Percentiles rank a stretch among this genome's conserved stretches.
phyloP scores from a whole-genome alignment of 2,329 filamentous ascomycete genomes.

The Hymenoscyphus repandus region DNA sequence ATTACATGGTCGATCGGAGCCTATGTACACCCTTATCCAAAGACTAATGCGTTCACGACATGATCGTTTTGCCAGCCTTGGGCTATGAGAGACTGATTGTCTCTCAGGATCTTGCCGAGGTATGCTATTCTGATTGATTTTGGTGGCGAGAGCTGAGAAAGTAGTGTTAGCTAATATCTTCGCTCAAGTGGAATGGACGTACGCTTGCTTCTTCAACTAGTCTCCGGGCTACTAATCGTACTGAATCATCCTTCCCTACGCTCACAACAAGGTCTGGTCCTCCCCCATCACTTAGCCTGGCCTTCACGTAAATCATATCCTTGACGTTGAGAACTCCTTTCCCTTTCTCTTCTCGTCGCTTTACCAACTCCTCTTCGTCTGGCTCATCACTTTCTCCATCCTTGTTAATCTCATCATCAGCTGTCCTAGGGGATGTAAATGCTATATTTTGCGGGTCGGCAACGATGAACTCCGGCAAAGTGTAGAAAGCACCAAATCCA shows the following conservation, averaged over 20 bases:
- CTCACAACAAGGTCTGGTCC: constrained; percentile 57
- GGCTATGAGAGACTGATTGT: constrained; percentile 55
- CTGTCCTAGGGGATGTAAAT: constrained; percentile 27
- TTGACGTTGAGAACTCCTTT: constrained; percentile 24
- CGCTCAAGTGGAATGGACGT: constrained; percentile 30
- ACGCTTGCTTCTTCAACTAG: constrained; percentile 61
- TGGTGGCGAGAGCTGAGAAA: constrained; percentile 43
- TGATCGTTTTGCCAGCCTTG: constrained; percentile 75
- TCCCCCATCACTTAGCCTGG: constrained; percentile 35
- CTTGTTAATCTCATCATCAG: constrained; percentile 26
- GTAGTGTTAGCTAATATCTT: constrained; percentile 1
- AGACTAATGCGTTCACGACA: constrained; percentile 70
- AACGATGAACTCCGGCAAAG: constrained; percentile 62
- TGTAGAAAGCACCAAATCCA: constrained; percentile 40
- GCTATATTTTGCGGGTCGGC: constrained; percentile 58
- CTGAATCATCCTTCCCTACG: constrained; percentile 56
- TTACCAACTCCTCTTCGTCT: constrained; percentile 37
- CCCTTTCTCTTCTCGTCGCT: constrained; percentile 44
- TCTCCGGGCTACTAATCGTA: constrained; percentile 56
- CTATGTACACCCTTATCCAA: constrained; percentile 11
- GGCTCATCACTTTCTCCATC: constrained; percentile 22
- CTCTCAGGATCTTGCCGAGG: constrained; percentile 73
- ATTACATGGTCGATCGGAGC: background rate
- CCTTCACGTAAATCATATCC: constrained; percentile 24
- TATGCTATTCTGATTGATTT: constrained; percentile 69